Evolutionary conservation across 306 rosid genomes (phyloP), one percentile per base, ranked within the genome.

Genomic region (Rosa multiflora): DNA sequence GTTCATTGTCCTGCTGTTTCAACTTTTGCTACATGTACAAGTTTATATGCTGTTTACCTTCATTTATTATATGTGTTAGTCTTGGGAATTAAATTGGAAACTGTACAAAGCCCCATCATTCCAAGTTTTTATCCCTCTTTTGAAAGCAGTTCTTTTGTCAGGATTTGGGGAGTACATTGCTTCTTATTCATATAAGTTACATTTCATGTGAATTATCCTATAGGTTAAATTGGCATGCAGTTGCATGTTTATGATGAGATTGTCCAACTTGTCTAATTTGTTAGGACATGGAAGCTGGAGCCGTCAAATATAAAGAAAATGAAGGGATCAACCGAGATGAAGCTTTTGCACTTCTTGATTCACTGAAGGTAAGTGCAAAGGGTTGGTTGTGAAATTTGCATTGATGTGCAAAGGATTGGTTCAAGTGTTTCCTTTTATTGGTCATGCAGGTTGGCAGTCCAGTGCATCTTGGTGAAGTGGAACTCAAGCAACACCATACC

Each of bases 401-500:
- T 6, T 37, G 13, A 48, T 23, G 61, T 35, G 70, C 70, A 15
- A 64, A 35, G 70, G 46, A 32, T 32, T 64, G 43, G 70, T 35
- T 64, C 70, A 64, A 8, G 32, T 29, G 23, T 26, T 59, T 23
- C 0, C 3, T 40, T 67, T 40, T 39, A 39, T n/a, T 88, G 72
- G 32, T 63, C 21, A 52, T 76, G 85, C 81, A 95, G 99, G 44
- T 64, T 68, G 96, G 90, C 70, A 94, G 88, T 88, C 82, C 74
- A 73, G 56, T 96, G 77, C 58, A 79, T 80, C 81, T 91, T 73
- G 82, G 75, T 79, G 83, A 85, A 78, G 84, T 89, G 74, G 88
- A 87, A 83, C 81, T 83, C 81, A 85, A 80, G 82, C 91, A 90
- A 79, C 98, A 96, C 79, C 81, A 85, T 82, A 96, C 97, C 48